Conservation (phyloP, 176 grass and related monocot genomes). For the Musa troglodytarum region DNA sequence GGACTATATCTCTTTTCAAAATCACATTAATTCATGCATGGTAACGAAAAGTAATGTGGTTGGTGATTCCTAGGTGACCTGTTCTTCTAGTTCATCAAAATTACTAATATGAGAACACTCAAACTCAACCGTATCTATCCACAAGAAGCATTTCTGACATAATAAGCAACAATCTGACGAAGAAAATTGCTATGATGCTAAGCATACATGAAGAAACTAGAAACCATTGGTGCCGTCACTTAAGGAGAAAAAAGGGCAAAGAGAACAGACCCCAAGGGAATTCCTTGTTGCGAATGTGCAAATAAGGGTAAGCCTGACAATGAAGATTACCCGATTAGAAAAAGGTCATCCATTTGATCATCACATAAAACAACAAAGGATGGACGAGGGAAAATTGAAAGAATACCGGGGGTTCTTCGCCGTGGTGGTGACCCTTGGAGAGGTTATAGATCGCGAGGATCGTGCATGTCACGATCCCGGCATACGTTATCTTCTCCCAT, state of each 20-base stretch:
- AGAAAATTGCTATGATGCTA: neutral
- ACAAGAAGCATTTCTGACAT: too few species aligned
- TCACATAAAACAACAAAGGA: neutral
- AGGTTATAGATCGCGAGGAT: slow-evolving; percentile 43
- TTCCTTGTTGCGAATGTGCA: slow-evolving; percentile 19
- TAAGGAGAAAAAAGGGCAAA: neutral
- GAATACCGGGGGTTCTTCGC: slow-evolving; percentile 33
- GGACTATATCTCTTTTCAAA: too few species aligned
- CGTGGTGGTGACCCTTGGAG: slow-evolving; percentile 39
- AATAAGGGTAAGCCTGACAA: slow-evolving; percentile 8
- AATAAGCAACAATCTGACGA: too few species aligned
- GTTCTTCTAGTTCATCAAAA: too few species aligned
- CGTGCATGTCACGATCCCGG: slow-evolving; percentile 39
- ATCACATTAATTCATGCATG: too few species aligned
- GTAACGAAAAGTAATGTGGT: too few species aligned
- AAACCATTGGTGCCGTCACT: too few species aligned
- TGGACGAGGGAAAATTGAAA: neutral
- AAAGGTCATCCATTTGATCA: neutral
- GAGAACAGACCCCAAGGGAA: slow-evolving; percentile 14
- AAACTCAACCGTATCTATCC: too few species aligned
- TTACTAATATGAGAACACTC: too few species aligned
- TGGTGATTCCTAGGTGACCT: too few species aligned
- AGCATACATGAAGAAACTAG: neutral
- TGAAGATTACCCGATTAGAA: neutral
- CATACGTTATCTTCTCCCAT: slow-evolving; percentile 51